Percentiles rank a stretch among this genome's conserved stretches.
phyloP scores from a whole-genome alignment of 228 moss, liverwort and hornwort species.

The Sphagnum magellanicum region DNA sequence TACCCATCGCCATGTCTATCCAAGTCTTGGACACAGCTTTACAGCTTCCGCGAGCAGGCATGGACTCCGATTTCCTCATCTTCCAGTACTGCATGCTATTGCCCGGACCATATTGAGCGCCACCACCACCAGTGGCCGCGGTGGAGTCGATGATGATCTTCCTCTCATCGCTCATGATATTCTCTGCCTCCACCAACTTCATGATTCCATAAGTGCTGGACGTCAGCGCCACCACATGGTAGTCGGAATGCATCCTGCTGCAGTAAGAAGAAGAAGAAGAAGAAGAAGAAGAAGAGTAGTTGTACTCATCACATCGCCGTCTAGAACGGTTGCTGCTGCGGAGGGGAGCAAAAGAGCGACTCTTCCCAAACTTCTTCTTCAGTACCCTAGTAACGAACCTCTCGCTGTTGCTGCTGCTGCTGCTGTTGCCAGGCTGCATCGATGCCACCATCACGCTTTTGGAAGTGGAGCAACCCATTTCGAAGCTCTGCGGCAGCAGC shows the following conservation, averaged over 20 bases:
- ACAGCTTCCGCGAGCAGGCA: slow-evolving; percentile 16
- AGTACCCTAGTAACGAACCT: too few relatives aligned
- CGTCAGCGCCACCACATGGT: slow-evolving; percentile 41
- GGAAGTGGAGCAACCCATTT: too few relatives aligned
- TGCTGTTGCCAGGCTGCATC: too few relatives aligned
- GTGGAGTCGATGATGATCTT: slow-evolving; percentile 12
- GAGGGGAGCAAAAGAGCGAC: too few relatives aligned
- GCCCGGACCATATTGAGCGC: slow-evolving; percentile 1
- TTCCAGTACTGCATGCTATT: slow-evolving; percentile 2
- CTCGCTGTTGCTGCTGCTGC: too few relatives aligned
- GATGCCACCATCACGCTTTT: too few relatives aligned
- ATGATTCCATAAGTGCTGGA: slow-evolving; percentile 53
- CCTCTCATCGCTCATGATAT: slow-evolving; percentile 19
- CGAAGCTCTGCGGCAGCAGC: too few relatives aligned
- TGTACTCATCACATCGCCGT: too few relatives aligned
- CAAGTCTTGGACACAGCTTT: slow-evolving; percentile 27
- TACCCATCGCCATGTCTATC: slow-evolving; percentile 62
- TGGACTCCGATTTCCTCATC: slow-evolving; percentile 33
- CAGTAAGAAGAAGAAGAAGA: too few relatives aligned
- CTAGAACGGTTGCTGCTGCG: too few relatives aligned
- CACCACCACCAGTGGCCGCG: slow-evolving; percentile 18
- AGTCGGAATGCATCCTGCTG: slow-evolving; percentile 8
- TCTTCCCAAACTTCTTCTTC: too few relatives aligned
- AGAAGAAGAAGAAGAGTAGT: too few relatives aligned
- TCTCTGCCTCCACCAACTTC: slow-evolving; percentile 45